A percentile compares a stretch with the other conserved stretches of the same genome.
phyloP scores from a whole-genome alignment of 164 flowering plant species.

The Magnolia officinalis region DNA sequence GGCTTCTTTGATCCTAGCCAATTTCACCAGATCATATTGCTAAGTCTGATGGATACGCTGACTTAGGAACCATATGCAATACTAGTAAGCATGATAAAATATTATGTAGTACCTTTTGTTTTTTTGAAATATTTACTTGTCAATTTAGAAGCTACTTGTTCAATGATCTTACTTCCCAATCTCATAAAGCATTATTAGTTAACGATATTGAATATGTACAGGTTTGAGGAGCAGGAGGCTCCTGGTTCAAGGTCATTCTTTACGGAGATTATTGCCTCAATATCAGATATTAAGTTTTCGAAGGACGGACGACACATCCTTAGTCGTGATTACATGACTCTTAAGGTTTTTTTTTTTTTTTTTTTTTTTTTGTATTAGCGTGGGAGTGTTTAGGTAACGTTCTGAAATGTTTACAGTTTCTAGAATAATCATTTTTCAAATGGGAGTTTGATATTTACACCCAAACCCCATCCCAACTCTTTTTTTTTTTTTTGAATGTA shows the following conservation, averaged over 20 bases:
- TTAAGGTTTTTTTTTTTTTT: constrained; percentile 49
- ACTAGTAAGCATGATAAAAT: background rate
- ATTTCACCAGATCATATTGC: background rate
- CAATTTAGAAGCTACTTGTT: no score
- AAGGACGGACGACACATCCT: constrained; percentile 86
- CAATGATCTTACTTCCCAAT: no score
- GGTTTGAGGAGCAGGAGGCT: constrained; percentile 90
- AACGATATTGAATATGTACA: constrained; percentile 15
- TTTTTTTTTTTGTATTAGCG: no score
- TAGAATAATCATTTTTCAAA: background rate
- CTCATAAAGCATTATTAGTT: background rate
- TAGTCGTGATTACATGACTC: constrained; percentile 96
- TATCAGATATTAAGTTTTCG: constrained; percentile 88
- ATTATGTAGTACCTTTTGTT: background rate
- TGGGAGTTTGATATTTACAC: background rate
- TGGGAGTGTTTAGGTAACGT: background rate
- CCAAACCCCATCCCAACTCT: no score
- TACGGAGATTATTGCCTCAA: constrained; percentile 93
- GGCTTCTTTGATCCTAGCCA: background rate
- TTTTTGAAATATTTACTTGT: background rate
- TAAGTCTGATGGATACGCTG: background rate
- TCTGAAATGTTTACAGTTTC: background rate
- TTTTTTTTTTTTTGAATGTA: no score
- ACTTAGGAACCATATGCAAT: background rate
- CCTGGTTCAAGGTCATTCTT: constrained; percentile 94